Evolutionary conservation across 345 rosid genomes (phyloP).

Genomic region (Lenwebbia sp.): DNA sequence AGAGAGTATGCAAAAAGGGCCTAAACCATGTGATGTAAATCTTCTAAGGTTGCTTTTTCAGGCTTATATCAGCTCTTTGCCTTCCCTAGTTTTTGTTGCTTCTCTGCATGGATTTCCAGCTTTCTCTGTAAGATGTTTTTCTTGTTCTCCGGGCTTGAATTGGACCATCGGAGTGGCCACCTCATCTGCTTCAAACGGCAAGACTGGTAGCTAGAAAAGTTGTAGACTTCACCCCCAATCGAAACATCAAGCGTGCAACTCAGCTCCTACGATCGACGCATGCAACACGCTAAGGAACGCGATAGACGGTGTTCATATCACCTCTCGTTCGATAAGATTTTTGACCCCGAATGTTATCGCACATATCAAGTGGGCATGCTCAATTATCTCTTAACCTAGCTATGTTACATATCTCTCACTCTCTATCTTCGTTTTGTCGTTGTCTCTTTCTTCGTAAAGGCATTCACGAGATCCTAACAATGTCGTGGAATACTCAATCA

Average conservation of each 20-base stretch:
- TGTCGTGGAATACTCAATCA: accelerated
- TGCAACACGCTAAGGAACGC: no score
- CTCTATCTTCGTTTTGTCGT: no score
- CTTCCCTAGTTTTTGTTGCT: background rate
- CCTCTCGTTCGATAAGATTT: background rate
- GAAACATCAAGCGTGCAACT: background rate
- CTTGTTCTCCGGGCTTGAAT: background rate
- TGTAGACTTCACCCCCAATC: background rate
- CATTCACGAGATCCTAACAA: background rate
- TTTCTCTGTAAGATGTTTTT: background rate
- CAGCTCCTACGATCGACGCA: background rate
- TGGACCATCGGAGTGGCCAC: background rate
- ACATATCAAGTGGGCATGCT: background rate
- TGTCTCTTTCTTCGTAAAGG: background rate
- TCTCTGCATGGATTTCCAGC: background rate
- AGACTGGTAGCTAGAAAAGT: background rate
- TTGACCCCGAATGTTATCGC: no score
- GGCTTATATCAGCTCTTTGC: background rate
- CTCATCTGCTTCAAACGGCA: background rate
- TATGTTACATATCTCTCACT: background rate
- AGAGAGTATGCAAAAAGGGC: background rate
- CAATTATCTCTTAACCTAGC: background rate
- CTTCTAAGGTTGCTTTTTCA: background rate
- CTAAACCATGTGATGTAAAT: background rate
- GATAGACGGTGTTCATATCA: background rate